phyloP scores from a whole-genome alignment of 768 basidiomycete genomes.

The Botryobasidium botryosum region DNA sequence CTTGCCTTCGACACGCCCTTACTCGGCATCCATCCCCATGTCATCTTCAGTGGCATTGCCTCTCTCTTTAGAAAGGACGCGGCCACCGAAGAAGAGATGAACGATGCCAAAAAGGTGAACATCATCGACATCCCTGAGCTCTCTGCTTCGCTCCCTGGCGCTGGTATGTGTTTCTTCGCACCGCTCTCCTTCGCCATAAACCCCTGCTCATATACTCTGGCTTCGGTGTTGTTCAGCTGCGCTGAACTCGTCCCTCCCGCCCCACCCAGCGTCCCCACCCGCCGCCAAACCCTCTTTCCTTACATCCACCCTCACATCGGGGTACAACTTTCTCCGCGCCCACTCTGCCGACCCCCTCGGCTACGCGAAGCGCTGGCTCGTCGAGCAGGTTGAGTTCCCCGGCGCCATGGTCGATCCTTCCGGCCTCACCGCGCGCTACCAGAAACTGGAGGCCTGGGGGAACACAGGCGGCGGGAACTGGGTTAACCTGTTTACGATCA shows the following conservation, averaged over 20 bases:
- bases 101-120: constrained; percentile 7
- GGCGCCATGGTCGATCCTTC: constrained; percentile 39
- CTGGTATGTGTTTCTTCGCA: no score
- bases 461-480: constrained; percentile 24
- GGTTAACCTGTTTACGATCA: constrained; percentile 47
- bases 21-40: constrained; percentile 10
- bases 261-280: background rate
- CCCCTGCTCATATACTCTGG: no score
- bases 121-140: no score
- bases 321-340: constrained; percentile 30
- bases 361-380: constrained; percentile 33
- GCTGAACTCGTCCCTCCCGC: no score
- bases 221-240: no score
- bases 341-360: constrained; percentile 35
- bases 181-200: no score
- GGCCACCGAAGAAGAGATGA: constrained; percentile 1
- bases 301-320: background rate
- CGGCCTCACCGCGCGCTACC: constrained; percentile 34
- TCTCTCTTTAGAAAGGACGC: constrained; percentile 4
- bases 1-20: constrained; percentile 9
- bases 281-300: background rate
- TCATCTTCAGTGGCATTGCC: constrained; percentile 8
- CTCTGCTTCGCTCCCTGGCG: no score
- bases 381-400: constrained; percentile 42
- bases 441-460: constrained; percentile 29